Conservation (phyloP, 805 yeast species). For the Ogataea degrootiae region DNA sequence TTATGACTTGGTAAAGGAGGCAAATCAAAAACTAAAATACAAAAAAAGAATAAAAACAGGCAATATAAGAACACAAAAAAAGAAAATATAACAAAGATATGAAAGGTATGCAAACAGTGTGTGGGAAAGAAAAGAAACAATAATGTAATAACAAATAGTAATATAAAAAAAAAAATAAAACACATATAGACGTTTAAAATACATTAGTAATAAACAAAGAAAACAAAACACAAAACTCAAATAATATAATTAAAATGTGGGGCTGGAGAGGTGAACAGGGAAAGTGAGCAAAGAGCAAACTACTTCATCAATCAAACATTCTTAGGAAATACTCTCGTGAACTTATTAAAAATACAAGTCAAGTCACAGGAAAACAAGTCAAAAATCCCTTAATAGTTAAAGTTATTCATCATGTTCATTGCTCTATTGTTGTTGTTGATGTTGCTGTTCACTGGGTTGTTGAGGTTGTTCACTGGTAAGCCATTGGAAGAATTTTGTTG, state of each 20-base stretch:
- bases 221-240: neutral
- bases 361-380: neutral
- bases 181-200: constrained; percentile 6
- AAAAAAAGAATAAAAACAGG: no score
- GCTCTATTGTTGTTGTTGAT: neutral
- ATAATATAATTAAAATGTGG: neutral
- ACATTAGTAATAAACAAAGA: constrained; percentile 7
- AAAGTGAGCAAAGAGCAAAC: neutral
- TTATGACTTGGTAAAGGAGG: no score
- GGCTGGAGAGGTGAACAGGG: neutral
- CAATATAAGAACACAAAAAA: no score
- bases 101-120: neutral
- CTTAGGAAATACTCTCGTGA: neutral
- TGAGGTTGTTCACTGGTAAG: neutral
- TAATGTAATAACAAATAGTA: neutral
- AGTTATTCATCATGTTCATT: neutral
- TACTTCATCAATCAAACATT: no score
- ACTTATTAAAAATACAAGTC: neutral
- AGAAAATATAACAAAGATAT: neutral
- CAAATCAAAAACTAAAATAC: no score
- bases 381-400: neutral
- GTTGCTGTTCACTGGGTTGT: neutral
- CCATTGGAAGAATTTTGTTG: neutral
- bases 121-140: neutral
- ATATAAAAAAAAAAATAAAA: neutral